Percentiles rank a stretch among this genome's conserved stretches.
These are phyloP conservation scores for Chlorella sp. DNA, from an alignment of 139 green algal species.

Conservation along the genomic window DNA sequence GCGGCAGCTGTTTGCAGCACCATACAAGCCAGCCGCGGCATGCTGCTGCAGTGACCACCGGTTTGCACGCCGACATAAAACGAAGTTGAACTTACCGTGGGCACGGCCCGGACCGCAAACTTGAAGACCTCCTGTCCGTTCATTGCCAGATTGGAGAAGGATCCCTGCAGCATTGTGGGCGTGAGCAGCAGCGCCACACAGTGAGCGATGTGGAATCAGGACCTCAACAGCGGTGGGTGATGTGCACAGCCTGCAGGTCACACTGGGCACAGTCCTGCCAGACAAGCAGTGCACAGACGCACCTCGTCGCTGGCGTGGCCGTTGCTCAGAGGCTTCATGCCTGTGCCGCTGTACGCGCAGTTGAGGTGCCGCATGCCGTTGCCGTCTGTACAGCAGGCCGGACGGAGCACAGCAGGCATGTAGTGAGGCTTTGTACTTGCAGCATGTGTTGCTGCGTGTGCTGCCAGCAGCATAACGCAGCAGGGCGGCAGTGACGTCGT, in stretches of 20 bases:
- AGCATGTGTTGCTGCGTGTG: no score
- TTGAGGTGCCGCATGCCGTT: slow-evolving; percentile 84
- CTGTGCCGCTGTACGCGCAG: slow-evolving; percentile 49
- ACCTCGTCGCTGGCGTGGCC: slow-evolving; percentile 10
- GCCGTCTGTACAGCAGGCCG: slow-evolving; percentile 71
- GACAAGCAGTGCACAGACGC: not conserved
- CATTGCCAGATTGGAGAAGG: slow-evolving; percentile 91
- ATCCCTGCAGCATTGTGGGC: slow-evolving; percentile 33
- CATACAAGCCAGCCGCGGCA: no score
- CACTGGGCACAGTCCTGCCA: no score
- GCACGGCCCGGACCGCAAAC: slow-evolving; percentile 96
- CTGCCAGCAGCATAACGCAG: no score
- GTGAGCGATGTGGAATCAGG: no score
- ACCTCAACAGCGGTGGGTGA: no score
- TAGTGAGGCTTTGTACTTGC: no score
- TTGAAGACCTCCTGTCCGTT: slow-evolving; percentile 98
- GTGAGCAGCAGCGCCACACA: no score
- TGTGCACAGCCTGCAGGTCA: not conserved
- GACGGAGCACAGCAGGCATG: not conserved
- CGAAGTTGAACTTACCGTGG: slow-evolving; percentile 60
- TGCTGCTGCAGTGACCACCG: no score
- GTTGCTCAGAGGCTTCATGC: slow-evolving; percentile 30
- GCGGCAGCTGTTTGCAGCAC: no score
- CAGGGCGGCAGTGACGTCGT: no score
- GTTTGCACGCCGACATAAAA: no score